These are phyloP conservation scores for Penicillium bialowiezense DNA, from an alignment of 495 filamentous ascomycete species.

Conservation along the genomic window DNA sequence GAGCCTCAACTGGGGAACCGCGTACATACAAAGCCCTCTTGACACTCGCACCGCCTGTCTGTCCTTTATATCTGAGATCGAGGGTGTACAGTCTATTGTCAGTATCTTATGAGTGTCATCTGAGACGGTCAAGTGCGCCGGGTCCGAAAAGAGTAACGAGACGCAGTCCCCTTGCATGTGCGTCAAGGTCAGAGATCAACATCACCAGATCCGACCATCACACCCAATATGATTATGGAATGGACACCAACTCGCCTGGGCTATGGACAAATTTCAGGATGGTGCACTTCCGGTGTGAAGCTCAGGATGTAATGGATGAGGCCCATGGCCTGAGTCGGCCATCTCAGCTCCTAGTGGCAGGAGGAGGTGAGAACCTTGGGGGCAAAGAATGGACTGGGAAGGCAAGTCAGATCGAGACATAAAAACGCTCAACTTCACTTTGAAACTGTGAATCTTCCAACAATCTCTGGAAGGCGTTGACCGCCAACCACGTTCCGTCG, in stretches of 20 bases:
- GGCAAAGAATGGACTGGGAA: conserved; percentile 8
- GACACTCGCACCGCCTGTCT: too few species aligned
- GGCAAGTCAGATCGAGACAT: not conserved
- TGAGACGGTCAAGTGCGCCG: not conserved
- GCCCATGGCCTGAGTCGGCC: not conserved
- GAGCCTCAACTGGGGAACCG: conserved; percentile 8
- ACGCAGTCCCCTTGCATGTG: too few species aligned
- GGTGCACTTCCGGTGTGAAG: too few species aligned
- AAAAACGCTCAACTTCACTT: not conserved
- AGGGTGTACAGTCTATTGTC: too few species aligned
- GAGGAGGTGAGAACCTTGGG: conserved; percentile 16
- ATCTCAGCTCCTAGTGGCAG: not conserved
- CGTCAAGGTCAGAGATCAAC: too few species aligned
- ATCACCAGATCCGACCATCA: not conserved
- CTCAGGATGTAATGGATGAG: too few species aligned
- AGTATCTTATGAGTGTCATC: too few species aligned
- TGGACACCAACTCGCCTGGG: too few species aligned
- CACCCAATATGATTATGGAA: too few species aligned
- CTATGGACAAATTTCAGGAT: too few species aligned
- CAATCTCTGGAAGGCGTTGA: conserved; percentile 9
- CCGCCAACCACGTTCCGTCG: conserved; percentile 7
- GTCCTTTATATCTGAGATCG: too few species aligned
- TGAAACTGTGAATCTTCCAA: not conserved
- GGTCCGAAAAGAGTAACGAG: too few species aligned
- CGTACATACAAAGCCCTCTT: not conserved